phyloP scores from a whole-genome alignment of 768 basidiomycete genomes.

The Boletus rex-veris region DNA sequence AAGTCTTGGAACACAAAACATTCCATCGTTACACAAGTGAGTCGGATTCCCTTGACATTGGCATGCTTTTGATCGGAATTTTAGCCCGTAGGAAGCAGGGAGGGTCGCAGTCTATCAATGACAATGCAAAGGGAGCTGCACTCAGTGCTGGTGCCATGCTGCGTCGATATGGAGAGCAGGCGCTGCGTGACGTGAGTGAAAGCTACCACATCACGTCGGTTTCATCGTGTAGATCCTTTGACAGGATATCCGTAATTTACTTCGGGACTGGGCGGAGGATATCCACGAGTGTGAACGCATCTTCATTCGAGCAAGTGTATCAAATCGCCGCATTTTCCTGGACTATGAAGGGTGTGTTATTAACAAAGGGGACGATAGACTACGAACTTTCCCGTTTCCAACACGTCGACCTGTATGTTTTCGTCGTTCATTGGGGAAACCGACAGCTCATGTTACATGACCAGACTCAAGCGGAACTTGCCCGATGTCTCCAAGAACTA shows the following conservation, averaged over 20 bases:
- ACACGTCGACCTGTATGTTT: constrained; percentile 83
- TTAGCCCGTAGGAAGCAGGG: constrained; percentile 96
- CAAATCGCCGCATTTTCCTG: constrained; percentile 85
- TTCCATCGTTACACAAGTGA: constrained; percentile 98
- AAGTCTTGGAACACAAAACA: constrained; percentile 87
- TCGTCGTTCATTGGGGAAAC: not conserved
- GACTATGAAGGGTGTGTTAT: constrained; percentile 83
- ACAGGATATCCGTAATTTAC: constrained; percentile 83
- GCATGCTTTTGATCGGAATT: constrained; percentile 6
- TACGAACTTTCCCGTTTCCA: constrained; percentile 93
- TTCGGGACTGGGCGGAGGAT: constrained; percentile 86
- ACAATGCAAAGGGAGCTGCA: constrained; percentile 89
- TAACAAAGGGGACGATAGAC: constrained; percentile 72
- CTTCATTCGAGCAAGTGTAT: constrained; percentile 85
- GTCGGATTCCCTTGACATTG: constrained; percentile 28
- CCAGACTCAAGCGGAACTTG: constrained; percentile 87
- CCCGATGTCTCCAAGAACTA: constrained; percentile 83
- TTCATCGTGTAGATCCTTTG: not conserved
- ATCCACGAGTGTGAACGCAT: constrained; percentile 83
- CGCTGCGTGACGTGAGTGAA: constrained; percentile 75
- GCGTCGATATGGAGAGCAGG: constrained; percentile 93
- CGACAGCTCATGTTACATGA: not conserved
- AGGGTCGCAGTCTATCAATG: constrained; percentile 88
- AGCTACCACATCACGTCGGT: not conserved
- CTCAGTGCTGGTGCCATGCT: constrained; percentile 92